phyloP scores from a whole-genome alignment of 2,329 filamentous ascomycete genomes.

The Claviceps spartinae region DNA sequence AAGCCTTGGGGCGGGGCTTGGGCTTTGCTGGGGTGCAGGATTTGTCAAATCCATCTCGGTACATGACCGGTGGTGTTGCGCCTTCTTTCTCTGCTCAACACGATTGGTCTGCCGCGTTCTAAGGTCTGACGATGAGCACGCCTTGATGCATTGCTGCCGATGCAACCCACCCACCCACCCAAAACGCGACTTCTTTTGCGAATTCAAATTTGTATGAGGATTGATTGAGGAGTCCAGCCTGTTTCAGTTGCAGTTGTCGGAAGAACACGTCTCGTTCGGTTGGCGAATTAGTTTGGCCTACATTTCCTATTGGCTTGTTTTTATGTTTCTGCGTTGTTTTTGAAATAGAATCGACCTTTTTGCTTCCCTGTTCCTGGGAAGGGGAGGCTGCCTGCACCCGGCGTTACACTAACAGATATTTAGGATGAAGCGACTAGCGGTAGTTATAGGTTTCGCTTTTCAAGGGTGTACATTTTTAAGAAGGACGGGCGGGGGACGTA shows the following conservation, averaged over 20 bases:
- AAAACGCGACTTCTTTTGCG: no score
- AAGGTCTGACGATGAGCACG: constrained; percentile 59
- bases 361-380: background rate
- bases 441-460: no score
- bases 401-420: constrained; percentile 1
- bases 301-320: background rate
- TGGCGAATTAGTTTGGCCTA: background rate
- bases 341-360: constrained; percentile 7
- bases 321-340: background rate
- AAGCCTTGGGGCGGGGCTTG: constrained; percentile 33
- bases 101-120: constrained; percentile 53
- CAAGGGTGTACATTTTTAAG: no score
- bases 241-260: background rate
- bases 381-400: background rate
- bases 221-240: background rate
- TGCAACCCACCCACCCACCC: no score
- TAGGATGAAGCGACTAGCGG: no score
- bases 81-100: constrained; percentile 30
- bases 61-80: constrained; percentile 25
- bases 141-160: constrained; percentile 23
- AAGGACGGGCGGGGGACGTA: no score
- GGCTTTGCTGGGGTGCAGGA: constrained; percentile 31
- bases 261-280: background rate
- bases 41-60: constrained; percentile 21
- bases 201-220: background rate